Base-by-base conservation (phyloP, 345 rosid species). In the Syzygium aromaticum region DNA sequence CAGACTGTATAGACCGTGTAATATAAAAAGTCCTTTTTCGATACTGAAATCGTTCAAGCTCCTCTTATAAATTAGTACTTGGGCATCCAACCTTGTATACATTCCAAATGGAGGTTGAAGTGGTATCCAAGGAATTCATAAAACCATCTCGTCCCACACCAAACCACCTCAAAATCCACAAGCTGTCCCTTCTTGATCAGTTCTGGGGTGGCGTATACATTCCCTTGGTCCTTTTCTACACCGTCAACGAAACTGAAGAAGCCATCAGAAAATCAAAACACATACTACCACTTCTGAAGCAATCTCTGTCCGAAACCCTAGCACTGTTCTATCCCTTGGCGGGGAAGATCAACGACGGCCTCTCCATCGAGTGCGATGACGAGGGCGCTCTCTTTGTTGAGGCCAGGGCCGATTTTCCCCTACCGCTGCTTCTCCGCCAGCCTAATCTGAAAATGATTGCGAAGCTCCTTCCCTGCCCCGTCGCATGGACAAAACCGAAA, bases 121-220 rank as follows among this genome's bases (percentile, higher is more conserved):
- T 92, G 56, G 43, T 88, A 78, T 90, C 91, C 57, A 67, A 52
- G 52, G 87, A 90, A 86, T 28, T 85, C 88, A 73, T 93, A 54
- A 92, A 90, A 64, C 94, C 94, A 78, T 90, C 90, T 54, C 87
- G 89, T n/a, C 91, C 91, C 38, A 90, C 93, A 17, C 91, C 93
- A 22, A 87, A 54, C 25, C 91, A 87, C 87, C 89, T 89, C 5
- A 89, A 85, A 89, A 88, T 9, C 86, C 90, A 87, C 87, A 87
- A 90, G 85, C 88, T 91, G 33, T 91, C 91, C 84, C 89, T n/a
- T n/a, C n/a, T 91, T 77, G 95, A 93, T 86, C 93, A 93, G 88
- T 63, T 93, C 8, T 27, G 89, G 22, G 84, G 89, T 17, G 23
- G 80, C 40, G 52, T 56, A 2, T 91, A 92, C 52, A 88, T 89